Conservation (phyloP, 305 asterid species). For the Fraxinus ornus region DNA sequence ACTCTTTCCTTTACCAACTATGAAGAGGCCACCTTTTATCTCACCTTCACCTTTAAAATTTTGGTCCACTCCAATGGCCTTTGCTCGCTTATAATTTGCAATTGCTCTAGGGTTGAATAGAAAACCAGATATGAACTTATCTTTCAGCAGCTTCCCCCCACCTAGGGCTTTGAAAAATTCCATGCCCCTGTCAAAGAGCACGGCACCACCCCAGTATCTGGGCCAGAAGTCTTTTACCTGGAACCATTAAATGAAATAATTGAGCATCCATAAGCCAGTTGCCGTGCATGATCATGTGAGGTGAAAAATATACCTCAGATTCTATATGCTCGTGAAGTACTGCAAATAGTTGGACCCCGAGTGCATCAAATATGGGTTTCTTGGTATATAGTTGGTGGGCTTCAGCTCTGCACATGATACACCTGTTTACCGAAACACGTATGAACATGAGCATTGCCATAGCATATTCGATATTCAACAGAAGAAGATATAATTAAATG, state of each 20-base stretch:
- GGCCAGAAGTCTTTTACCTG: slow-evolving; percentile 92
- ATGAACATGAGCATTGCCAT: slow-evolving; percentile 10
- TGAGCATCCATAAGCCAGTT: slow-evolving; percentile 15
- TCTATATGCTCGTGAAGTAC: slow-evolving; percentile 74
- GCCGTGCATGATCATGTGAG: not conserved
- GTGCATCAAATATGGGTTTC: slow-evolving; percentile 82
- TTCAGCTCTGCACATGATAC: slow-evolving; percentile 91
- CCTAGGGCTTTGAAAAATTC: slow-evolving; percentile 79
- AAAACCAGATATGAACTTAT: slow-evolving; percentile 75
- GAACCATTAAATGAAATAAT: slow-evolving; percentile 4
- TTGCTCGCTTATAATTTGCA: slow-evolving; percentile 60
- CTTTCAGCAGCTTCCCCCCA: slow-evolving; percentile 79
- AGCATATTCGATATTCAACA: slow-evolving; percentile 1
- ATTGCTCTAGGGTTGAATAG: slow-evolving; percentile 72
- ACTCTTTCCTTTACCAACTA: slow-evolving; percentile 46
- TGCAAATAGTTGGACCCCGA: slow-evolving; percentile 66
- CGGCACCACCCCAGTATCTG: slow-evolving; percentile 76
- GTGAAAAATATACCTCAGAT: slow-evolving; percentile 54
- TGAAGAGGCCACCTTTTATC: slow-evolving; percentile 51
- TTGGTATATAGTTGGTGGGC: slow-evolving; percentile 61
- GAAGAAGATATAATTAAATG: not conserved
- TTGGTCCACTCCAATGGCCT: slow-evolving; percentile 41
- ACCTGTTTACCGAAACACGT: slow-evolving; percentile 44
- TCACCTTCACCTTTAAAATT: slow-evolving; percentile 56
- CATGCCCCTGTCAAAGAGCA: slow-evolving; percentile 58